Base-by-base conservation (phyloP, 257 asterid genomes). In the Anisodus acutangulus region DNA sequence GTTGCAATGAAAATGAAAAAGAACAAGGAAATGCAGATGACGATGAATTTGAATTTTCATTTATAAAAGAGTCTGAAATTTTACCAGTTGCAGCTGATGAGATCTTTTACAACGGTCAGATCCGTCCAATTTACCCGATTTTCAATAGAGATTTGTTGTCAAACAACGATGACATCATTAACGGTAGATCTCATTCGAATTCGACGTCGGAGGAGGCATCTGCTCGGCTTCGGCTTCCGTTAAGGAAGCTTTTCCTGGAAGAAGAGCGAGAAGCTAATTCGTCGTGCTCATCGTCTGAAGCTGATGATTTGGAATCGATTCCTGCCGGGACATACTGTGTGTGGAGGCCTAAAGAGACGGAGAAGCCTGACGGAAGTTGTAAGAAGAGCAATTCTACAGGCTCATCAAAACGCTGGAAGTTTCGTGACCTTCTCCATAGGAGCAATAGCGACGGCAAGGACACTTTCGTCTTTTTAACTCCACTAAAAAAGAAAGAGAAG, bases 41-140 rank as follows among this genome's bases (percentile, higher is more conserved):
- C 7, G 88, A 86, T 6, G 92, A 90, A 81, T 91, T 92, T 81
- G 88, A 91, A 53, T 84, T 88, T 78, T 85, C 78, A 41, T 55
- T 85, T 26, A 49, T 85, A 4, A 90, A 83, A 57, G 83, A 89
- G 1, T 87, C 83, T 3, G 66, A 83, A 12, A 41, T 90, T 4
- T 89, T 93, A 7, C 93, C 90, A 4, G 87, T 87, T 78, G 86
- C 92, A 0, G 95, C 95, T 15, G 88, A 82, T 74, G 86, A 86
- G 13, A 76, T 86, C 22, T 86, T 86, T 31, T 19, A 17, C 5
- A 86, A 86, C 72, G 88, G 86, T 0, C 79, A 82, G 74, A 82
- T 82, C 79, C 74, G 76, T 10, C 84, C 88, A 8, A 67, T 82
- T 11, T 78, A 53, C 74, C 86, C 85, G 11, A 19, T 82, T 51